Conservation (phyloP, 2,329 filamentous ascomycete genomes). For the Trichoderma lentiforme region DNA sequence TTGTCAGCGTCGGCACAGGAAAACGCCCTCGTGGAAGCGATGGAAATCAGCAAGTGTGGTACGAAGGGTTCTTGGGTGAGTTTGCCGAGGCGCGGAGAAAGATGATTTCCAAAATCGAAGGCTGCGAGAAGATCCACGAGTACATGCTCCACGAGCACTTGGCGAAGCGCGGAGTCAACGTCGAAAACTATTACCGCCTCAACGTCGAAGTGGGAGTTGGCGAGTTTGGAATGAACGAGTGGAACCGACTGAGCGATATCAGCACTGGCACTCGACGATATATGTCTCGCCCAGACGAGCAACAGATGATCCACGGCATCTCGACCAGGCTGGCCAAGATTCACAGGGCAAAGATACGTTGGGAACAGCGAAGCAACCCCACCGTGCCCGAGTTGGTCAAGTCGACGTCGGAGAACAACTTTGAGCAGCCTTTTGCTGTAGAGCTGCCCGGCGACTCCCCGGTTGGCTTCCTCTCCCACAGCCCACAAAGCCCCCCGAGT, state of each 20-base stretch:
- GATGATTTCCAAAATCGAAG: slow-evolving; percentile 89
- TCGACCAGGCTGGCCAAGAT: slow-evolving; percentile 82
- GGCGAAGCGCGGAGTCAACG: slow-evolving; percentile 71
- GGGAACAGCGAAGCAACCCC: slow-evolving; percentile 51
- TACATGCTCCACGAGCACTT: slow-evolving; percentile 80
- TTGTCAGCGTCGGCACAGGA: slow-evolving; percentile 91
- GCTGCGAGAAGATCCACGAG: slow-evolving; percentile 86
- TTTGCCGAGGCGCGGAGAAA: slow-evolving; percentile 85
- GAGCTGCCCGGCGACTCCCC: slow-evolving; percentile 59
- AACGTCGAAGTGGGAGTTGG: slow-evolving; percentile 96
- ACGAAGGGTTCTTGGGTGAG: slow-evolving; percentile 87
- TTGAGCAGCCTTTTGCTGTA: slow-evolving; percentile 48
- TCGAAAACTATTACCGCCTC: slow-evolving; percentile 91
- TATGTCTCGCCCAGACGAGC: slow-evolving; percentile 67
- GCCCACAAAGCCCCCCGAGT: slow-evolving; percentile 39
- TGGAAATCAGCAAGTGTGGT: slow-evolving; percentile 77
- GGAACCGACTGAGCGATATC: slow-evolving; percentile 90
- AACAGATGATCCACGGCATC: slow-evolving; percentile 72
- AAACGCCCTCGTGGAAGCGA: slow-evolving; percentile 67
- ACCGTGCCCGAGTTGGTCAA: slow-evolving; percentile 44
- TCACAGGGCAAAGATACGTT: slow-evolving; percentile 68
- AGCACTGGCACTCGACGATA: slow-evolving; percentile 88
- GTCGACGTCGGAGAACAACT: slow-evolving; percentile 39
- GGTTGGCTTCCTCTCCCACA: slow-evolving; percentile 30
- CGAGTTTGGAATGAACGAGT: slow-evolving; percentile 99